Evolutionary conservation across 2,329 filamentous ascomycete genomes (phyloP), one percentile per base, ranked within the genome.

Genomic region (Fusarium stilboides): DNA sequence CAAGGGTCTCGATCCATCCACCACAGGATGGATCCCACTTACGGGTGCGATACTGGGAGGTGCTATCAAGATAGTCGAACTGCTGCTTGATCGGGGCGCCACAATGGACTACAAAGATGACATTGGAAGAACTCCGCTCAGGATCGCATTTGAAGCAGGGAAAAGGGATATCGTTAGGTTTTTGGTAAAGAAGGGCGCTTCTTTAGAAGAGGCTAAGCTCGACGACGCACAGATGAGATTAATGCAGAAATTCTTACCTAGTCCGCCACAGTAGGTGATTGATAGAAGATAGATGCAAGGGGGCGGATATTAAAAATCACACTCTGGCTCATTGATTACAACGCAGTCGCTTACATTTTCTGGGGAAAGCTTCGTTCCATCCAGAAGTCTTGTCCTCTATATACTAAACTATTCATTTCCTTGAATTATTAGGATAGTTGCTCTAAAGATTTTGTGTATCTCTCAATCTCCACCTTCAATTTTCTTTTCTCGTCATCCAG

Each of bases 91-190:
- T 6, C 7, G 10, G 6, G 49, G 49, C 10, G 49, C 44, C 31
- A 31, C 28, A 31, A 12, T 31, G 28, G 28, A 31, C 13, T 31
- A 31, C 28, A 31, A 31, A 31, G 28, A 31, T 31, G 15, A n/a
- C 17, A 44, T 40, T 15, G 15, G 33, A 42, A 43, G 39, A 12
- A 36, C 62, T 28, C 26, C 51, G 45, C 57, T 64, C 3, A 28
- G 37, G n/a, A 42, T 40, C 14, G 49, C 36, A 13, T 42, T 52
- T 28, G 33, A 39, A 50, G 20, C 12, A 13, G 47, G 47, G 4
- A 22, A 26, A 10, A 37, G n/a, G 26, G 47, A 20, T 5, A 22
- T 50, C 20, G 22, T 50, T 5, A 19, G 13, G 3, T 4, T 50
- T 2, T 15, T 50, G 4, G 5, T 17, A 13, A 13, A 26, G 20